Evolutionary conservation across 306 rosid genomes (phyloP).

Genomic region (Potentilla sterilis): DNA sequence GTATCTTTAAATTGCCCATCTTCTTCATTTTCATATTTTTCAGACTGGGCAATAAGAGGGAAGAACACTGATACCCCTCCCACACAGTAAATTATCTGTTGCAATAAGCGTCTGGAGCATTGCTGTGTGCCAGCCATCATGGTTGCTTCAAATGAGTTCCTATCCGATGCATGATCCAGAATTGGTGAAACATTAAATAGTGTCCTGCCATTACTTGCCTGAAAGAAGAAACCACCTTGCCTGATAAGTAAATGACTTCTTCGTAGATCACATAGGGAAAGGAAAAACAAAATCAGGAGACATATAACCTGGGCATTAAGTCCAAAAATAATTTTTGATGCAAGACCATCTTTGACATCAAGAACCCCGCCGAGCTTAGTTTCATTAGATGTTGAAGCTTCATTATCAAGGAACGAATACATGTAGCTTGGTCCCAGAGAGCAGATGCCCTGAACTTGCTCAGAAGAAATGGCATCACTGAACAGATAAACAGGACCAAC

Average conservation of each 20-base stretch:
- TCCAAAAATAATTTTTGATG: conserved; percentile 81
- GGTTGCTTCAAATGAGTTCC: conserved; percentile 74
- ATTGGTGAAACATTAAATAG: conserved; percentile 84
- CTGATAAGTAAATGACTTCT: neutral
- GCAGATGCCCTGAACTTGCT: conserved; percentile 85
- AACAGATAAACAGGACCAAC: conserved; percentile 87
- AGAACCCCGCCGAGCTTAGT: conserved; percentile 74
- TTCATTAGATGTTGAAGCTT: conserved; percentile 63
- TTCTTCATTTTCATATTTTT: conserved; percentile 57
- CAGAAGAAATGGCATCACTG: conserved; percentile 78
- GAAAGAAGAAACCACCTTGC: conserved; percentile 34
- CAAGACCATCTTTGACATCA: conserved; percentile 84
- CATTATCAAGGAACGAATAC: conserved; percentile 92
- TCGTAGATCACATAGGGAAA: neutral
- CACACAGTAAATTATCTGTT: conserved; percentile 90
- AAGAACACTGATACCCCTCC: conserved; percentile 97
- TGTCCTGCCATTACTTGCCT: conserved; percentile 91
- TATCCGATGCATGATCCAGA: conserved; percentile 57
- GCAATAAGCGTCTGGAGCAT: conserved; percentile 89
- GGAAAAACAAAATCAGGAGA: neutral
- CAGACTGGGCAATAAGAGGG: conserved; percentile 78
- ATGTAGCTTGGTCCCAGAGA: conserved; percentile 97
- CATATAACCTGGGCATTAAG: conserved; percentile 88
- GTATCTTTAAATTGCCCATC: conserved; percentile 41
- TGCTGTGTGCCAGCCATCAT: conserved; percentile 84